Conservation (phyloP, 495 filamentous ascomycete species). For the Hypomontagnella monticulosa region DNA sequence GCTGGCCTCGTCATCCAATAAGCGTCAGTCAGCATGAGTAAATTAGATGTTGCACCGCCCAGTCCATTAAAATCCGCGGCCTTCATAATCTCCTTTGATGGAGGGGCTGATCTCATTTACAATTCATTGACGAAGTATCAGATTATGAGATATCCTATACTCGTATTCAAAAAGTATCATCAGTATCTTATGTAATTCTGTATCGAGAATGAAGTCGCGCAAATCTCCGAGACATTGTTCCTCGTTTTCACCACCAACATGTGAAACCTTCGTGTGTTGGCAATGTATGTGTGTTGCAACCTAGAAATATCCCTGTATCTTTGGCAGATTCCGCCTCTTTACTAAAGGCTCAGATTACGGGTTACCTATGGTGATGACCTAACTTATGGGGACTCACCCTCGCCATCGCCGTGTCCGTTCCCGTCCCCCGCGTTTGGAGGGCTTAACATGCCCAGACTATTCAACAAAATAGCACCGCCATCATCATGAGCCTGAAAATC, state of each 20-base stretch:
- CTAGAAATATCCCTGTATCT: slow-evolving; percentile 13
- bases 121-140: not conserved
- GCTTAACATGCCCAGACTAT: no score
- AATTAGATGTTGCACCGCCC: slow-evolving; percentile 29
- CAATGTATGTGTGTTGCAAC: slow-evolving; percentile 8
- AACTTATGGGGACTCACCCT: slow-evolving; percentile 13
- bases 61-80: slow-evolving; percentile 2
- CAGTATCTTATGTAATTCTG: slow-evolving; percentile 7
- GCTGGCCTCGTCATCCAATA: slow-evolving; percentile 23
- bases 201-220: slow-evolving; percentile 8
- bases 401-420: slow-evolving; percentile 28
- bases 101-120: slow-evolving; percentile 33
- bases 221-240: slow-evolving; percentile 37
- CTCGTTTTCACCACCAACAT: slow-evolving; percentile 17
- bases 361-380: slow-evolving; percentile 7
- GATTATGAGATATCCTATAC: no score
- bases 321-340: slow-evolving; percentile 4
- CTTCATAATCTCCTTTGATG: not conserved
- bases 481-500: not conserved
- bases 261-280: slow-evolving; percentile 26
- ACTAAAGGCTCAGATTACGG: slow-evolving; percentile 28
- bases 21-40: slow-evolving; percentile 4
- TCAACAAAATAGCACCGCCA: not conserved
- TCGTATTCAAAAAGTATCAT: no score
- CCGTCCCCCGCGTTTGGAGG: slow-evolving; percentile 1